Evolutionary conservation across 768 basidiomycete genomes (phyloP), one percentile per base, ranked within the genome.

Genomic region (Boletus patriciae): DNA sequence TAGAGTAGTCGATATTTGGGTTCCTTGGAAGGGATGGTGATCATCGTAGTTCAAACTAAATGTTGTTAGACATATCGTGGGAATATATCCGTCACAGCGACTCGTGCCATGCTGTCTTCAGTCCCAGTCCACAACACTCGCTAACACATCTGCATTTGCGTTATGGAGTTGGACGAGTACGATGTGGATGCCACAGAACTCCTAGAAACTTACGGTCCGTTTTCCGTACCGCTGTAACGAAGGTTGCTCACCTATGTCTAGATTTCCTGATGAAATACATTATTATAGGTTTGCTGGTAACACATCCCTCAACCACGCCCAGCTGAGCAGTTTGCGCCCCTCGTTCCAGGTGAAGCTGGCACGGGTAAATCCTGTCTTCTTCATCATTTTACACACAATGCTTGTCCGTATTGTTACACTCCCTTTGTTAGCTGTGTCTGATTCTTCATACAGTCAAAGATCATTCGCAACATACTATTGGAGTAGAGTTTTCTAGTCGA

Each of bases 211-310:
- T 98, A 98, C 73, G 94, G 94, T 94, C 36, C 52, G 81, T 58
- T 38, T 46, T 46, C 44, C 23, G 31, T 19, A 31, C 12, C 44
- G 25, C 19, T 16, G 34, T 38, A 21, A 34, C 25, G 34, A 55
- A 48, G 54, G 50, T 57, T 57, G 50, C 63, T 67, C 60, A 62
- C 43, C 41, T n/a, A 9, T 16, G 44, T 55, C 44, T 73, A 97
- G 97, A 99, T 76, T 98, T 97, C 73, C 83, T 99, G 63, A 93
- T 98, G 87, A 99, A 99, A 78, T 94, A 94, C 75, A 97, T 98
- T 69, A 84, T 98, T 63, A 93, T 98, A 66, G 96, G 96, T 92
- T 63, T 57, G 79, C 58, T 13, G 55, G 21, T 60, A 38, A 41
- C 19, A 34, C 50, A 47, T 23, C 49, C 46, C 45, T 45, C 46